A percentile compares a stretch with the other conserved stretches of the same genome.
These are phyloP conservation scores for Ogataea hybrid DNA, from an alignment of 1,139 yeast species.

Conservation along the genomic window DNA sequence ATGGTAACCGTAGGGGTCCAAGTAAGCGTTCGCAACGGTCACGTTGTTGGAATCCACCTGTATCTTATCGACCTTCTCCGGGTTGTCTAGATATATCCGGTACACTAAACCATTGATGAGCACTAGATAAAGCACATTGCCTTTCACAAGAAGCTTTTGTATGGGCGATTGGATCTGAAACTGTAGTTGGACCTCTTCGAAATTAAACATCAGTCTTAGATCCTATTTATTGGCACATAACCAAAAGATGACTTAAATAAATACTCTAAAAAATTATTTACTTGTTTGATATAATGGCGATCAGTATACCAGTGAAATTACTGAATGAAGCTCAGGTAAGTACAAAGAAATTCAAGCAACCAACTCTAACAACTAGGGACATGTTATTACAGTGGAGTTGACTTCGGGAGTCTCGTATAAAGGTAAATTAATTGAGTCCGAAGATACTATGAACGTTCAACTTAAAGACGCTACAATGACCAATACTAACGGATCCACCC, in stretches of 20 bases:
- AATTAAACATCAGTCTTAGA: slow-evolving; percentile 15
- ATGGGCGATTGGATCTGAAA: slow-evolving; percentile 43
- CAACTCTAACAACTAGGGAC: slow-evolving; percentile 53
- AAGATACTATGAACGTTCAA: slow-evolving; percentile 93
- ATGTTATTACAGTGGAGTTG: slow-evolving; percentile 77
- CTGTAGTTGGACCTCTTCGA: slow-evolving; percentile 56
- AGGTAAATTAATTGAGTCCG: slow-evolving; percentile 67
- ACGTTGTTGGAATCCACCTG: slow-evolving; percentile 29
- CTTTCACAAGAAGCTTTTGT: slow-evolving; percentile 42
- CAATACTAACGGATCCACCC: slow-evolving; percentile 68
- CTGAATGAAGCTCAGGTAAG: slow-evolving; percentile 75
- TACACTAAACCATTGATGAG: slow-evolving; percentile 44
- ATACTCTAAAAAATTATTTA: background rate
- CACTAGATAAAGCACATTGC: slow-evolving; percentile 48
- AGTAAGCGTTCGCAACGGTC: slow-evolving; percentile 38
- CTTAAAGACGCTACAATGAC: slow-evolving; percentile 81
- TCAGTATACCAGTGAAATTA: slow-evolving; percentile 83
- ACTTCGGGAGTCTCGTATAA: slow-evolving; percentile 84
- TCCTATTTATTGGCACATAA: slow-evolving; percentile 4
- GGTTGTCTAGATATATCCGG: slow-evolving; percentile 52
- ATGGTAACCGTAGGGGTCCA: slow-evolving; percentile 51
- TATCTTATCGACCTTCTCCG: slow-evolving; percentile 45
- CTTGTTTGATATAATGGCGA: slow-evolving; percentile 34
- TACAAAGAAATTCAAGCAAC: slow-evolving; percentile 1
- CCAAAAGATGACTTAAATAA: background rate